phyloP scores from a whole-genome alignment of 2,329 filamentous ascomycete genomes.

The Sporothrix schenckii region DNA sequence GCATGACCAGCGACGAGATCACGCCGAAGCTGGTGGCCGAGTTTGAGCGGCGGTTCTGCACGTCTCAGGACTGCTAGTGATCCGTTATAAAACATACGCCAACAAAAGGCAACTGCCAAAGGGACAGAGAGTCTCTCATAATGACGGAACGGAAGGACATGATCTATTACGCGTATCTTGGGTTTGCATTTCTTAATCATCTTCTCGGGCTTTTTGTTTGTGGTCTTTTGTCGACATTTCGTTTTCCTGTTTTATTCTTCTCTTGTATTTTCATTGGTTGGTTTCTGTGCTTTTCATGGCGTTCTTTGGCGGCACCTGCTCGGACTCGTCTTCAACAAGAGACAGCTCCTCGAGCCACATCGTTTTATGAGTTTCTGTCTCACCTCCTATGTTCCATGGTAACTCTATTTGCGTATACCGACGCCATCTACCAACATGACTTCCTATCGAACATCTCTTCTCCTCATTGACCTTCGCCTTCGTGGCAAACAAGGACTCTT shows the following conservation, averaged over 20 bases:
- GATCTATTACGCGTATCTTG: slow-evolving; percentile 14
- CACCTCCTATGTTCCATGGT: slow-evolving; percentile 5
- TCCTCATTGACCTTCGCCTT: too few species aligned
- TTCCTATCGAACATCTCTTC: too few species aligned
- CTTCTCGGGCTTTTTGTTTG: background rate
- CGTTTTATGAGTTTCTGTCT: background rate
- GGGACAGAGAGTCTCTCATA: slow-evolving; percentile 8
- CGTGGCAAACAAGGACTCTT: background rate
- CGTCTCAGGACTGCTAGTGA: background rate
- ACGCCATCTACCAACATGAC: background rate
- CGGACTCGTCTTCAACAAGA: slow-evolving; percentile 15
- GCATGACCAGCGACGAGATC: slow-evolving; percentile 92
- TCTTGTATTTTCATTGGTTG: background rate
- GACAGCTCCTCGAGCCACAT: slow-evolving; percentile 19
- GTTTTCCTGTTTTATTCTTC: background rate
- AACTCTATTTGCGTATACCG: background rate
- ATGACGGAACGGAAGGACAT: slow-evolving; percentile 25
- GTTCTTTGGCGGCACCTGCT: slow-evolving; percentile 23
- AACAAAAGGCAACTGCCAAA: background rate
- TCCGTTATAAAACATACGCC: background rate
- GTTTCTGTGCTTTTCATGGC: background rate
- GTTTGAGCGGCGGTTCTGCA: slow-evolving; percentile 73
- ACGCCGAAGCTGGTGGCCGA: slow-evolving; percentile 83
- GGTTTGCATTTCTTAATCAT: background rate
- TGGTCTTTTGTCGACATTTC: background rate